Evolutionary conservation across 768 basidiomycete species (phyloP).

Genomic region (Cyclocybe cylindracea): DNA sequence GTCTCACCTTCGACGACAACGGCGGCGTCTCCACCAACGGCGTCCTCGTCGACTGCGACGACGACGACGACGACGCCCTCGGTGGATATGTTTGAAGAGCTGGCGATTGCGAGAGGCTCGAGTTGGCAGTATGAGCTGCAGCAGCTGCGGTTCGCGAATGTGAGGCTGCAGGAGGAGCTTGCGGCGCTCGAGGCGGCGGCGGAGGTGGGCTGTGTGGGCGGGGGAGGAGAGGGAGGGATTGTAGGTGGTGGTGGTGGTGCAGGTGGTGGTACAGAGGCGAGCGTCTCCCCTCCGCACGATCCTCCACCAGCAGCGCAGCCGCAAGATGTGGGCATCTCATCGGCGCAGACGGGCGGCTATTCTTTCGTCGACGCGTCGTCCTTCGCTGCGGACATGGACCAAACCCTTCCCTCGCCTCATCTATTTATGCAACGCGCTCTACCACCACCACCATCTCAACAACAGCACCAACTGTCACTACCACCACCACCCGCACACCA

Average conservation of each 20-base stretch:
- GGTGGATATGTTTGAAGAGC: slow-evolving; percentile 67
- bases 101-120: slow-evolving; percentile 64
- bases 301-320: no score
- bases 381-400: no score
- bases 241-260: not conserved
- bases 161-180: slow-evolving; percentile 18
- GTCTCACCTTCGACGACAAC: not conserved
- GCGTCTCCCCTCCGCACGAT: not conserved
- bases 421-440: no score
- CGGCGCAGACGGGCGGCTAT: not conserved
- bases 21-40: not conserved
- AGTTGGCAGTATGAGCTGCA: slow-evolving; percentile 96
- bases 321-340: not conserved
- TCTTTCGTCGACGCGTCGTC: no score
- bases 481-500: no score
- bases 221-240: not conserved
- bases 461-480: not conserved
- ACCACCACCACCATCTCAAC: not conserved
- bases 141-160: slow-evolving; percentile 61
- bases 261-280: not conserved
- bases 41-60: not conserved
- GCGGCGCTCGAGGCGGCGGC: slow-evolving; percentile 13
- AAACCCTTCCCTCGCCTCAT: no score
- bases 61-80: not conserved
- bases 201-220: not conserved